Conservation (phyloP, 2,329 filamentous ascomycete genomes). For the Cercospora sp. region DNA sequence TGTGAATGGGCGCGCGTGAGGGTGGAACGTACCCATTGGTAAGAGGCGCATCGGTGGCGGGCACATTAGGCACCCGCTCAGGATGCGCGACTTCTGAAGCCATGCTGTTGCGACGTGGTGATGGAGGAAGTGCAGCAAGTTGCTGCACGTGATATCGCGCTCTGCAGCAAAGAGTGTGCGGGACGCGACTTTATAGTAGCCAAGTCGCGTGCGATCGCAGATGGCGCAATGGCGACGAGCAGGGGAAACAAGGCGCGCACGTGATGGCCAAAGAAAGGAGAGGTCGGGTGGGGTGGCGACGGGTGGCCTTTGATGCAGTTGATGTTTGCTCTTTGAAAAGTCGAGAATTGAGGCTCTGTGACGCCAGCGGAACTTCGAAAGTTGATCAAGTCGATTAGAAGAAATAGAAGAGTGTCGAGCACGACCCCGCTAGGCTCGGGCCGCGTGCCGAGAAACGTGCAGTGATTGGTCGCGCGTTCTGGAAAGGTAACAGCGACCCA, state of each 20-base stretch:
- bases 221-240: constrained; percentile 5
- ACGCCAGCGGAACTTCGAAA: constrained; percentile 15
- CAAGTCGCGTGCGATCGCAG: constrained; percentile 10
- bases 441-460: neutral
- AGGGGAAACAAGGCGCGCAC: constrained; percentile 17
- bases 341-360: constrained; percentile 21
- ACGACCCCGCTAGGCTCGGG: neutral
- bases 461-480: neutral
- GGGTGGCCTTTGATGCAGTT: constrained; percentile 17
- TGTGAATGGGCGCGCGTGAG: neutral
- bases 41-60: constrained; percentile 23
- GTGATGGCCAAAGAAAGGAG: constrained; percentile 11
- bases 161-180: constrained; percentile 9
- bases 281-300: constrained; percentile 13
- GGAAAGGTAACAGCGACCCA: neutral
- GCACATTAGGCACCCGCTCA: constrained; percentile 19
- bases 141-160: constrained; percentile 29
- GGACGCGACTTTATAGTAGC: constrained; percentile 15
- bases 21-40: constrained; percentile 26
- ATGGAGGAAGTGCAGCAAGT: constrained; percentile 5
- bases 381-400: constrained; percentile 7
- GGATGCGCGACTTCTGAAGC: constrained; percentile 28
- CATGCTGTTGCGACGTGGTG: constrained; percentile 19
- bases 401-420: constrained; percentile 8
- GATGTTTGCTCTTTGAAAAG: constrained; percentile 18